Conservation (phyloP, 2,329 filamentous ascomycete genomes). For the Clathrospora elynae region DNA sequence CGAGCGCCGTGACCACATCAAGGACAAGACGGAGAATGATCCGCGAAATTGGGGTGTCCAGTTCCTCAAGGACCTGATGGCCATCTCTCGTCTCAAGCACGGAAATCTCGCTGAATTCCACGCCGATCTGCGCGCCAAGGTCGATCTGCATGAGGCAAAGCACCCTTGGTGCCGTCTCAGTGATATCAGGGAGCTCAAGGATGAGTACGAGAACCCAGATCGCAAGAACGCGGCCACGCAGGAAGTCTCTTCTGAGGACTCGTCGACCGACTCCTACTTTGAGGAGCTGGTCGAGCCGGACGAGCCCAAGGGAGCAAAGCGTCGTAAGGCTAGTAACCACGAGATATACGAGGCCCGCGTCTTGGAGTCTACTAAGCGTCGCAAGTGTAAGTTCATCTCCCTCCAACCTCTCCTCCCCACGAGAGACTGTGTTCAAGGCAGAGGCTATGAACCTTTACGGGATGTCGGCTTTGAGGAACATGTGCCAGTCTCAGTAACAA, state of each 20-base stretch:
- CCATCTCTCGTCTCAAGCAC: slow-evolving; percentile 38
- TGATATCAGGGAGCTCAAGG: slow-evolving; percentile 40
- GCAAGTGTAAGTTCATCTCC: slow-evolving; percentile 27
- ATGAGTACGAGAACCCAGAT: slow-evolving; percentile 36
- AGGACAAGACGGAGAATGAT: slow-evolving; percentile 40
- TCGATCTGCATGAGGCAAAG: slow-evolving; percentile 31
- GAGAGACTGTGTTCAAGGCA: no score
- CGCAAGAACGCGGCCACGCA: slow-evolving; percentile 14
- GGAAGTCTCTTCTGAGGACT: slow-evolving; percentile 21
- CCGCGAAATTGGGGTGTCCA: slow-evolving; percentile 46
- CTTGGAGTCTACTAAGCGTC: slow-evolving; percentile 26
- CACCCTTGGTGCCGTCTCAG: slow-evolving; percentile 41
- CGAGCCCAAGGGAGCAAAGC: slow-evolving; percentile 25
- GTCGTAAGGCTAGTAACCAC: slow-evolving; percentile 22
- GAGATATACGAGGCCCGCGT: slow-evolving; percentile 39
- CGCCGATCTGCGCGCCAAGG: slow-evolving; percentile 30
- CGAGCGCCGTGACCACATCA: slow-evolving; percentile 43
- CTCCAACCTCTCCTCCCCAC: neutral
- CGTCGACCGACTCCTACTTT: slow-evolving; percentile 37
- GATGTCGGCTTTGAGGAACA: no score
- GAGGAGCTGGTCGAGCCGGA: slow-evolving; percentile 39
- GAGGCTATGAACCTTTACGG: no score
- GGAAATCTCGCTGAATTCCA: slow-evolving; percentile 36
- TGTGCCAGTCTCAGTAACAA: neutral
- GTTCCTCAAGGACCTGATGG: slow-evolving; percentile 42